Percentiles rank a stretch among this genome's conserved stretches.
These are phyloP conservation scores for Mangifera indica DNA, from an alignment of 345 rosid genomes.

Conservation along the genomic window DNA sequence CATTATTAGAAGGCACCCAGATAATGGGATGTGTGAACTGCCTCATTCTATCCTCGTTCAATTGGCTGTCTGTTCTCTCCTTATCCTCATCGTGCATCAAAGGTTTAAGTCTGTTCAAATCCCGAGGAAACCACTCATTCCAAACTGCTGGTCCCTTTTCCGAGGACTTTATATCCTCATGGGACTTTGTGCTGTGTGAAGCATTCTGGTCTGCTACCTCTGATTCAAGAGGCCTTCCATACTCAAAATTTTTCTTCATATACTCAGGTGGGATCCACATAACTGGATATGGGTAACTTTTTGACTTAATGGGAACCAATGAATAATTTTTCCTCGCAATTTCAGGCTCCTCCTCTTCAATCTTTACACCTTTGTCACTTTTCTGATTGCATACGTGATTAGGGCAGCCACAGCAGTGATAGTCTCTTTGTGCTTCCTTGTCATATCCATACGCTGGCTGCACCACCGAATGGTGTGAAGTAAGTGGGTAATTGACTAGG, in stretches of 20 bases:
- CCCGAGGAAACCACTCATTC: slow-evolving; percentile 44
- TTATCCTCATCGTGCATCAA: slow-evolving; percentile 27
- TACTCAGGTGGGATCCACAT: slow-evolving; percentile 51
- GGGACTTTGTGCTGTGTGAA: slow-evolving; percentile 11
- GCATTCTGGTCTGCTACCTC: slow-evolving; percentile 11
- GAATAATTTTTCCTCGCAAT: slow-evolving; percentile 21
- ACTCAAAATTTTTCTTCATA: slow-evolving; percentile 22
- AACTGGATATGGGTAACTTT: slow-evolving; percentile 38
- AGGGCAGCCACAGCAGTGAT: slow-evolving; percentile 48
- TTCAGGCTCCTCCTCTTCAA: slow-evolving; percentile 61
- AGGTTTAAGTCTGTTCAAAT: slow-evolving; percentile 20
- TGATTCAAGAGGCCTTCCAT: slow-evolving; percentile 19
- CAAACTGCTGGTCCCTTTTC: slow-evolving; percentile 25
- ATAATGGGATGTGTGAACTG: slow-evolving; percentile 43
- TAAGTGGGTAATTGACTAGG: slow-evolving; percentile 33
- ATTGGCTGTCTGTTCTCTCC: slow-evolving; percentile 21
- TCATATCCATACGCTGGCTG: slow-evolving; percentile 40
- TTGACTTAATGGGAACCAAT: slow-evolving; percentile 25
- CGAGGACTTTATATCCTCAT: slow-evolving; percentile 21
- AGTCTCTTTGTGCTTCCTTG: slow-evolving; percentile 24
- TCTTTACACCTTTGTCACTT: slow-evolving; percentile 30
- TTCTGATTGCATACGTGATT: slow-evolving; percentile 30
- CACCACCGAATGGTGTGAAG: slow-evolving; percentile 32
- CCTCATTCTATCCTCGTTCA: slow-evolving; percentile 18
- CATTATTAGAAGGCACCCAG: slow-evolving; percentile 46